Base-by-base conservation (phyloP, 139 green algal species). In the Chlorella sp. region DNA sequence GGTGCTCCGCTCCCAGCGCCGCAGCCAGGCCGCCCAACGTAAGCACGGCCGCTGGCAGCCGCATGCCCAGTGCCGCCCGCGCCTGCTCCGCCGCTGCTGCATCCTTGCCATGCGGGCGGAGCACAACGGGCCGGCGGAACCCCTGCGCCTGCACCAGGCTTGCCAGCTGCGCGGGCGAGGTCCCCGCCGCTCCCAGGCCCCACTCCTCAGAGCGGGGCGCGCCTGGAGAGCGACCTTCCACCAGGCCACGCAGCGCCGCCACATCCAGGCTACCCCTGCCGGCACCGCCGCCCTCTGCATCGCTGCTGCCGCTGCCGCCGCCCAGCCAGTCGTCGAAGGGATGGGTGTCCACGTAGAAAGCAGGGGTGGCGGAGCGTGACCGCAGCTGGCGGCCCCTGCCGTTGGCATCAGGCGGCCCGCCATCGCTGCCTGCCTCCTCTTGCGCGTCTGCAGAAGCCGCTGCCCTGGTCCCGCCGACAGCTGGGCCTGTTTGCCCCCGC, bases 11-110 rank as follows among this genome's bases (percentile, higher is more conserved):
- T 9, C 82, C 78, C 23, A 83, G 40, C 17, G 45, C 70, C 0
- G 36, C 74, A 2, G 43, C 70, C 31, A 87, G 59, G 19, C 58
- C 51, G 0, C 25, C 11, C 0, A 70, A 40, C 21, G 63, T 76
- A 19, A 80, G 63, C 29, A 27, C 38, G 17, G 25, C 64, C 41
- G 64, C 45, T 42, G 79, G 79, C 43, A 87, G 56, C 27, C 33
- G 53, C 59, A 88, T 64, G 15, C 80, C 79, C 69, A 88, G 56
- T 2, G 53, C 75, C 23, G 59, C 41, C 14, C 77, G 61, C 0
- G 68, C 55, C 42, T 33, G 69, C 8, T 51, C 56, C 21, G 41
- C n/a, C 0, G 36, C 42, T 21, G 59, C 41, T 8, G 23, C 12
- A 17, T 25, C 48, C 17, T n/a, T 23, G 0, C 23, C 53, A 0